Base-by-base conservation (phyloP, 805 yeast species). In the Ogataea henricii region DNA sequence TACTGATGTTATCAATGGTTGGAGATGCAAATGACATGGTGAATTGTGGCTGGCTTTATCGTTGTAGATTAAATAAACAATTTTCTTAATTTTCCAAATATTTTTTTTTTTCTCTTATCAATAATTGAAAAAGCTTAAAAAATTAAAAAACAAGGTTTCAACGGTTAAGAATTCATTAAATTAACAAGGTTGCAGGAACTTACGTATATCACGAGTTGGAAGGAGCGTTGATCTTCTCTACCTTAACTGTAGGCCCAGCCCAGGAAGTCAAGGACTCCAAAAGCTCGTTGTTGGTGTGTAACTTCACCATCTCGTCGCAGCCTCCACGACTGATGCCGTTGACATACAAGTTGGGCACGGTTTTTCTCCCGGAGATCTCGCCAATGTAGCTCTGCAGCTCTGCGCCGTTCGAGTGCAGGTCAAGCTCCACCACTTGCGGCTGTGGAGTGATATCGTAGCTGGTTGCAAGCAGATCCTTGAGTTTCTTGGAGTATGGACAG, bases 271-370 rank as follows among this genome's bases (percentile, higher is more conserved):
- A 71, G 45, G 66, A 66, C 1, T 70, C 69, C 23, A 78, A 70
- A 47, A 92, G 73, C 42, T 67, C 69, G 25, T 83, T 85, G 1
- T 74, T 69, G 17, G 74, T 71, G 59, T 88, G 90, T 48, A 89
- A 69, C 27, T 69, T 73, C 21, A 66, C 72, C 64, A 94, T 80
- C 47, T 91, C 97, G 65, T 89, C 97, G 34, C 81, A 81, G 2
- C 99, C 99, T 33, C 99, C 99, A 55, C 87, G 77, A 40, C 92
- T 83, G 21, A 77, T 65, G 7, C 87, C 85, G 47, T 83, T 85
- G 45, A 92, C 78, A 45, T 89, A 73, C 17, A 94, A 78, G 63
- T 94, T 94, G 21, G 99, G 99, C 12, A 94, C 99, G 0, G 98
- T 92, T 23, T 69, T 69, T 57, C 97, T 81, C 6, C 94, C 95